Conservation (phyloP, 495 filamentous ascomycete genomes). For the Tuber indicum region DNA sequence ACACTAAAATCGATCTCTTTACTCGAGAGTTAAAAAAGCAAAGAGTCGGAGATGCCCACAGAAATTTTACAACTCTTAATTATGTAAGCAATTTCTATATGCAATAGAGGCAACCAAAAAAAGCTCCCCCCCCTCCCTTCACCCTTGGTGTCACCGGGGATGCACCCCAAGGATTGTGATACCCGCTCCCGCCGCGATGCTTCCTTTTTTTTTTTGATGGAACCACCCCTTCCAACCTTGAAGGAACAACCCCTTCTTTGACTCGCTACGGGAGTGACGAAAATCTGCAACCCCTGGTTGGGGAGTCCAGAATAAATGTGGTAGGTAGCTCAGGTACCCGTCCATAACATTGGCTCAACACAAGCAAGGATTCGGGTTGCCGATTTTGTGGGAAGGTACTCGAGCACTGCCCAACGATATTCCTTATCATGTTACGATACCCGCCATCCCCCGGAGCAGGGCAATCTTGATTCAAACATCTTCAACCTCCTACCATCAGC, state of each 20-base stretch:
- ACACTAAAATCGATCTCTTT: neutral
- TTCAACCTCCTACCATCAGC: neutral
- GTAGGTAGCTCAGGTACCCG: neutral
- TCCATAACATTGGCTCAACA: neutral
- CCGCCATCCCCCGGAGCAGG: neutral
- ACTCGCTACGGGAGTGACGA: neutral
- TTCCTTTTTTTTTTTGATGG: neutral
- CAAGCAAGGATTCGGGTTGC: neutral
- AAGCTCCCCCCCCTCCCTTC: neutral
- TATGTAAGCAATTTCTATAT: neutral
- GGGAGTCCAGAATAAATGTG: neutral
- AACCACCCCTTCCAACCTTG: neutral
- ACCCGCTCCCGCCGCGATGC: conserved; percentile 6
- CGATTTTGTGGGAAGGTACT: neutral
- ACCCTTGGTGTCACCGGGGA: neutral
- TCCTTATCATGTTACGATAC: neutral
- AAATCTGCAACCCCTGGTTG: neutral
- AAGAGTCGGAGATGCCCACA: neutral
- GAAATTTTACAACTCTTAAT: neutral
- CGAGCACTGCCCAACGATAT: neutral
- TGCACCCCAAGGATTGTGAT: conserved; percentile 4
- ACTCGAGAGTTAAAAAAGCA: neutral
- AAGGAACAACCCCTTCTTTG: neutral
- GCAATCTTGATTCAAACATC: conserved; percentile 1
- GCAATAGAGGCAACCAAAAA: neutral